A percentile compares a stretch with the other conserved stretches of the same genome.
These are phyloP conservation scores for Stramenopiles sp. DNA, from an alignment of 352 stramenopile genomes.

Conservation along the genomic window DNA sequence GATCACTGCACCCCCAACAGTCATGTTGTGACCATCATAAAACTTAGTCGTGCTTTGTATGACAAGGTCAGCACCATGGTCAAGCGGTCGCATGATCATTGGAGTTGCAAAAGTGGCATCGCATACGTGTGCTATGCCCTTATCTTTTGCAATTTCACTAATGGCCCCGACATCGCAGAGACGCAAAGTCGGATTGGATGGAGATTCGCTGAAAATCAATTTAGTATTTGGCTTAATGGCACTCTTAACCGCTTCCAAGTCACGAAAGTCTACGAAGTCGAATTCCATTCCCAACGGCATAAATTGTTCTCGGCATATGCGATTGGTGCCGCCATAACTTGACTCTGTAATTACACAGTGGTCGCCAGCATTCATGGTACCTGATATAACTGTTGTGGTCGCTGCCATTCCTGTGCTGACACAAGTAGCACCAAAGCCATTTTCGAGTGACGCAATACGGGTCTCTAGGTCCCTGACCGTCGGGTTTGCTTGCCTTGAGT, in stretches of 20 bases:
- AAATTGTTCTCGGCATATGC: conserved; percentile 33
- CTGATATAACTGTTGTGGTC: conserved; percentile 55
- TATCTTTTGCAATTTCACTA: conserved; percentile 45
- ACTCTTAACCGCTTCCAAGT: conserved; percentile 23
- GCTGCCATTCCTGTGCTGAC: conserved; percentile 87
- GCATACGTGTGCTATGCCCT: conserved; percentile 29
- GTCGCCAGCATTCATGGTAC: conserved; percentile 63
- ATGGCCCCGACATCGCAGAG: conserved; percentile 73
- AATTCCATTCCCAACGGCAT: conserved; percentile 25
- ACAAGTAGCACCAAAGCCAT: conserved; percentile 48
- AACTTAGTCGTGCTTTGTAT: conserved; percentile 91
- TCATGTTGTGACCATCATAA: conserved; percentile 86
- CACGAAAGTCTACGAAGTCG: conserved; percentile 31
- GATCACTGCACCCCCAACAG: conserved; percentile 75
- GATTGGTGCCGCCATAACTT: conserved; percentile 86
- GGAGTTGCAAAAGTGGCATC: conserved; percentile 77
- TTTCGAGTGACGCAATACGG: conserved; percentile 58
- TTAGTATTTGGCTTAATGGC: conserved; percentile 41
- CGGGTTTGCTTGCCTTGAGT: conserved; percentile 75
- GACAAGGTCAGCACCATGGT: conserved; percentile 79
- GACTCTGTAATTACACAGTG: conserved; percentile 78
- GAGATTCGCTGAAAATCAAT: conserved; percentile 87
- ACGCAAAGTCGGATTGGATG: conserved; percentile 85
- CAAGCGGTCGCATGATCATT: conserved; percentile 77
- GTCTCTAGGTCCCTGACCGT: conserved; percentile 71